Conservation (phyloP, 2,329 filamentous ascomycete genomes). For the Botrytis fabae region DNA sequence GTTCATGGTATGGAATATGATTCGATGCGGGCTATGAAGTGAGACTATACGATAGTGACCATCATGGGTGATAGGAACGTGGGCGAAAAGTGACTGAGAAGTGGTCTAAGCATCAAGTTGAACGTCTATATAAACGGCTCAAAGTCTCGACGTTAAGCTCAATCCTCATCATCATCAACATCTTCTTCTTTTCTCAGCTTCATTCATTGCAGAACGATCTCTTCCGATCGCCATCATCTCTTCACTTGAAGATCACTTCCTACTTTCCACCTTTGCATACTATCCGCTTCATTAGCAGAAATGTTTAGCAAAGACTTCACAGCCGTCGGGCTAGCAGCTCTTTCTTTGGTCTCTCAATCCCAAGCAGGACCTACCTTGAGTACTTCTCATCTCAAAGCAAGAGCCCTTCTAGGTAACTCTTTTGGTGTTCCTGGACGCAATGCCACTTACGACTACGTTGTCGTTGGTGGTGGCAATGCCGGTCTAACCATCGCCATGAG, state of each 20-base stretch:
- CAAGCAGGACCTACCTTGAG: constrained; percentile 4
- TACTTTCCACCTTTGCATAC: neutral
- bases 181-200: neutral
- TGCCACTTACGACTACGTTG: constrained; percentile 25
- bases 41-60: constrained; percentile 16
- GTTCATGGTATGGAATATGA: neutral
- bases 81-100: neutral
- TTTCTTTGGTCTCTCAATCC: constrained; percentile 16
- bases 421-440: constrained; percentile 23
- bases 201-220: neutral
- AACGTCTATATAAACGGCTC: constrained; percentile 18
- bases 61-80: neutral
- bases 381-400: constrained; percentile 17
- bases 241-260: constrained; percentile 1
- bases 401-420: constrained; percentile 19
- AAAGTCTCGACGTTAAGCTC: constrained; percentile 16
- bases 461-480: constrained; percentile 26
- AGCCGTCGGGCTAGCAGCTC: constrained; percentile 13
- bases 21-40: neutral
- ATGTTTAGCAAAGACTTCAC: constrained; percentile 23
- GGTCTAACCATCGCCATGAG: constrained; percentile 23
- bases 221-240: neutral
- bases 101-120: constrained; percentile 7
- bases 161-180: constrained; percentile 7
- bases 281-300: neutral